A percentile compares a stretch with the other conserved stretches of the same genome.
Evolutionary conservation across 1,284 basidiomycete species (phyloP).

Genomic region (Ustilago trichophora): DNA sequence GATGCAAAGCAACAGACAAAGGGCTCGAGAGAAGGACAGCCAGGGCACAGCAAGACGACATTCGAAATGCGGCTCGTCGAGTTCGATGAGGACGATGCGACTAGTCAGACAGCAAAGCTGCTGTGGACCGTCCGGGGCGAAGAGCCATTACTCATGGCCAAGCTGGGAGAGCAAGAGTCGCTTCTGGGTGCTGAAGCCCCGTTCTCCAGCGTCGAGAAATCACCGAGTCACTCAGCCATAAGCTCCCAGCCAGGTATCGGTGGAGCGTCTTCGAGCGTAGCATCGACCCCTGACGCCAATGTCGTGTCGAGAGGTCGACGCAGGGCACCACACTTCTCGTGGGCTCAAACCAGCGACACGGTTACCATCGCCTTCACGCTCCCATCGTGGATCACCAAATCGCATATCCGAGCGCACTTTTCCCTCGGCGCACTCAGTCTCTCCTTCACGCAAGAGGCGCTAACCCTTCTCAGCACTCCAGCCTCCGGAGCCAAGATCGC

Average conservation of each 20-base stretch:
- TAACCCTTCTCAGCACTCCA: conserved; percentile 1
- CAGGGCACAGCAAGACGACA: conserved; percentile 2
- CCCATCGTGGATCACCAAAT: conserved; percentile 70
- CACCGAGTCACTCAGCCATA: background rate
- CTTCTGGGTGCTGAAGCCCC: conserved; percentile 29
- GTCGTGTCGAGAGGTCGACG: conserved; percentile 12
- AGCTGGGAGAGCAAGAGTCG: conserved; percentile 17
- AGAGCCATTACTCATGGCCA: conserved; percentile 33
- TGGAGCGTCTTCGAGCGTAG: conserved; percentile 46
- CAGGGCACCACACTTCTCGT: conserved; percentile 73
- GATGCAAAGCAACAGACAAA: background rate
- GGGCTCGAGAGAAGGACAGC: background rate
- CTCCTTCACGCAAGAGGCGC: conserved; percentile 70
- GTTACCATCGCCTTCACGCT: conserved; percentile 84
- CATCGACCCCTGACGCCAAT: conserved; percentile 37
- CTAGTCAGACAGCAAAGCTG: background rate
- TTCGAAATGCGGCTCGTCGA: conserved; percentile 39
- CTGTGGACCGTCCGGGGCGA: conserved; percentile 30
- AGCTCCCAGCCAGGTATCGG: background rate
- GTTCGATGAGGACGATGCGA: background rate
- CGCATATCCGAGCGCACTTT: conserved; percentile 70
- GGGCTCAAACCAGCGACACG: conserved; percentile 85
- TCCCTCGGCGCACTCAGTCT: conserved; percentile 75
- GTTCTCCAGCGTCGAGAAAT: background rate
- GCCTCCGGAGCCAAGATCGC: conserved; percentile 70